These are phyloP conservation scores for Inga leiocalycina DNA, from an alignment of 306 rosid species.

Conservation along the genomic window DNA sequence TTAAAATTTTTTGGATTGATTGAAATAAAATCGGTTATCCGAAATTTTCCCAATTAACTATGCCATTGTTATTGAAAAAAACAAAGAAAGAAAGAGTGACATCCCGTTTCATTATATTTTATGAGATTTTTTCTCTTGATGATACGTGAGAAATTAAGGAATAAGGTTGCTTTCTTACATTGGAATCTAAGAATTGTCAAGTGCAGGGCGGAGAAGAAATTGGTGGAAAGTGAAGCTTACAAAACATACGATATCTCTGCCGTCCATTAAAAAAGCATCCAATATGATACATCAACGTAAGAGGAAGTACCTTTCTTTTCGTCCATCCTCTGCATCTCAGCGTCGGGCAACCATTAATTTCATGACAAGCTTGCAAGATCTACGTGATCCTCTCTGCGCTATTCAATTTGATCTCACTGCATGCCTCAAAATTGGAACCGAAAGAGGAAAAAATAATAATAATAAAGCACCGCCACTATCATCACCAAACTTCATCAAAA, in stretches of 20 bases:
- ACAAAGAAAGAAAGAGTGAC: too few species aligned
- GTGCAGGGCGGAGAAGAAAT: background rate
- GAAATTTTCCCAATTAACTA: too few species aligned
- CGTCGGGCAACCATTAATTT: background rate
- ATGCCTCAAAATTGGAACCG: constrained; percentile 21
- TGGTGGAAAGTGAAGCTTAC: constrained; percentile 26
- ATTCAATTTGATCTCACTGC: constrained; percentile 10
- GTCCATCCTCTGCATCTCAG: constrained; percentile 14
- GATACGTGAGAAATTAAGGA: background rate
- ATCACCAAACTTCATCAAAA: background rate
- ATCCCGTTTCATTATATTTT: too few species aligned
- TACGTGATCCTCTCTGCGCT: background rate
- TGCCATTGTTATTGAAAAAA: too few species aligned
- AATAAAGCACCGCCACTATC: background rate
- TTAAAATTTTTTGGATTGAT: too few species aligned
- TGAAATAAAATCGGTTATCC: too few species aligned
- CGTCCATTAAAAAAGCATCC: constrained; percentile 31
- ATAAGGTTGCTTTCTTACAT: constrained; percentile 23
- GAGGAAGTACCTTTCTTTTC: background rate
- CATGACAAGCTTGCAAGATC: constrained; percentile 20
- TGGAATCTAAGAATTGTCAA: constrained; percentile 26
- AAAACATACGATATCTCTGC: constrained; percentile 27
- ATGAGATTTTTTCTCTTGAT: background rate
- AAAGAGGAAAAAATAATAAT: background rate
- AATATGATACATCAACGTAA: background rate